phyloP scores from a whole-genome alignment of 2,329 filamentous ascomycete genomes.

The Fusarium subglutinans region DNA sequence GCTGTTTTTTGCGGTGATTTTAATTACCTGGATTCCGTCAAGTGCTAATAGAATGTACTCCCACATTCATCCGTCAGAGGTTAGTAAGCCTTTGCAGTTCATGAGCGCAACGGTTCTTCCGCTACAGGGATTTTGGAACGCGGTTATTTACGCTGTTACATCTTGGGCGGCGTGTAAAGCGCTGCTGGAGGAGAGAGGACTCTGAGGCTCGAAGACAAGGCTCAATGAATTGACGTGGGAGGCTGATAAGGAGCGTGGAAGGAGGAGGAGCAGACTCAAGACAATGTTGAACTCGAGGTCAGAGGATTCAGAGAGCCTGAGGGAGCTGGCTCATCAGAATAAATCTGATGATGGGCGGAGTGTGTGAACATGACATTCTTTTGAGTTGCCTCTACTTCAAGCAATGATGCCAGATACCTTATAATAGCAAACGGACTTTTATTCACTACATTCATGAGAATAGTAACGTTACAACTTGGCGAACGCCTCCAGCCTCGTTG shows the following conservation, averaged over 20 bases:
- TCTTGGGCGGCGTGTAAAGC: not conserved
- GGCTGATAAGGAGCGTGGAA: not conserved
- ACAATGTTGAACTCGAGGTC: not conserved
- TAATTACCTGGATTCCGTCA: not conserved
- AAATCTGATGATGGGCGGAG: not conserved
- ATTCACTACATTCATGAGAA: fast-evolving
- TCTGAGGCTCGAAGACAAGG: not conserved
- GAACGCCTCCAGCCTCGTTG: not conserved
- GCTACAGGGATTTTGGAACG: not conserved
- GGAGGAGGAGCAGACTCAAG: not conserved
- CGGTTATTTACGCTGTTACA: not conserved
- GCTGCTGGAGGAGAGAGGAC: not conserved
- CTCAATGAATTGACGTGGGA: not conserved
- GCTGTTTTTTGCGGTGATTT: not conserved
- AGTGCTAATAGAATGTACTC: conserved; percentile 9
- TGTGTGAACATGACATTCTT: not conserved
- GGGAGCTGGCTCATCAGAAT: not conserved
- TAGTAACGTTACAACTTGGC: fast-evolving
- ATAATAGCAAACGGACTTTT: not conserved
- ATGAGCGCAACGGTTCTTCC: not conserved
- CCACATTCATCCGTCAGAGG: not conserved
- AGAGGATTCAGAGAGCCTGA: not conserved
- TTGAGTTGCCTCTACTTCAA: fast-evolving
- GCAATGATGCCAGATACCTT: not conserved
- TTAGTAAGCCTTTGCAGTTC: not conserved